Percentiles rank a stretch among this genome's conserved stretches.
These are phyloP conservation scores for Rhodotorula sp. DNA, from an alignment of 1,284 basidiomycete genomes.

Conservation along the genomic window DNA sequence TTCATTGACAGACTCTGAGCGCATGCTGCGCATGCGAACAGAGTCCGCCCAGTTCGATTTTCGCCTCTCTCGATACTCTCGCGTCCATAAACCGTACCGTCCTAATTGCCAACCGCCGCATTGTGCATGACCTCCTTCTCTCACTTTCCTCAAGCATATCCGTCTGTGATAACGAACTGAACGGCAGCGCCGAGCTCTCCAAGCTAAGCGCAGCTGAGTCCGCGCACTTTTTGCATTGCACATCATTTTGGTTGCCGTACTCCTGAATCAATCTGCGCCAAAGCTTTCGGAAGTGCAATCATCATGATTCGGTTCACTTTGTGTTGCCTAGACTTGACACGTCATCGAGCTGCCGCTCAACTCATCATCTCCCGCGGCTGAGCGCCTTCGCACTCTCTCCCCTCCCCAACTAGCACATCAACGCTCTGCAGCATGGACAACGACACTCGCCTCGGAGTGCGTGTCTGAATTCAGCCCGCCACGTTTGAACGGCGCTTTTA, in stretches of 20 bases:
- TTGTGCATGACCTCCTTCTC: neutral
- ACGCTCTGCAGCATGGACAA: neutral
- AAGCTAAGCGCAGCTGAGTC: too few relatives aligned
- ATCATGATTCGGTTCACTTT: too few relatives aligned
- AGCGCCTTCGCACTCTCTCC: neutral
- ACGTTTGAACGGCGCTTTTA: neutral
- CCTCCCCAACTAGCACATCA: neutral
- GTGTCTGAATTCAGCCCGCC: neutral
- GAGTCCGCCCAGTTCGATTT: neutral
- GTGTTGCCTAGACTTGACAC: too few relatives aligned
- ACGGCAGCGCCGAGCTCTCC: too few relatives aligned
- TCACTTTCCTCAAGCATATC: neutral
- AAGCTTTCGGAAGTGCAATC: too few relatives aligned
- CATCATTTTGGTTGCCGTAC: neutral
- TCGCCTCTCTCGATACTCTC: neutral
- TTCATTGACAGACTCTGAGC: neutral
- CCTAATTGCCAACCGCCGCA: neutral
- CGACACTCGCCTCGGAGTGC: conserved; percentile 12
- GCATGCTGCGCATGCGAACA: neutral
- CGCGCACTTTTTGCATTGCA: neutral
- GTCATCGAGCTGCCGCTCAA: too few relatives aligned
- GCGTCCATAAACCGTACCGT: neutral
- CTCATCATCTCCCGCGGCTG: neutral
- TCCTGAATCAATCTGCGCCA: neutral
- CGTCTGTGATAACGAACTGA: neutral